Conservation (phyloP, 2,329 filamentous ascomycete species). For the Penicillium thymicola region DNA sequence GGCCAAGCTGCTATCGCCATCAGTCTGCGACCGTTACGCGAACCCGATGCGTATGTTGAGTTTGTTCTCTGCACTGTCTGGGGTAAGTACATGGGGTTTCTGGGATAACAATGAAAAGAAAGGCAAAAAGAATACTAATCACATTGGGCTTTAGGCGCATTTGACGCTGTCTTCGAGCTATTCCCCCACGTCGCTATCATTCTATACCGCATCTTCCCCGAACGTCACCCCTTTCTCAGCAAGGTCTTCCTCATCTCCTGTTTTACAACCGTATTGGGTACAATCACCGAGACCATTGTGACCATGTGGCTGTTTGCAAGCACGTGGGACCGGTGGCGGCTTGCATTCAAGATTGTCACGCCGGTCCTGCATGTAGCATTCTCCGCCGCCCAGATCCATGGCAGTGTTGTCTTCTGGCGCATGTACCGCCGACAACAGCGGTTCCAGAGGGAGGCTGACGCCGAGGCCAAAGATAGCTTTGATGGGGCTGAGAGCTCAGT, state of each 20-base stretch:
- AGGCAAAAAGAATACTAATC: not conserved
- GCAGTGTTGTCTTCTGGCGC: slow-evolving; percentile 41
- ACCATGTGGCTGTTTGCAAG: slow-evolving; percentile 46
- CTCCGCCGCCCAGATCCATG: slow-evolving; percentile 44
- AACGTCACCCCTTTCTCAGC: slow-evolving; percentile 38
- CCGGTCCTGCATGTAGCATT: slow-evolving; percentile 46
- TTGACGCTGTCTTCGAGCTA: slow-evolving; percentile 48
- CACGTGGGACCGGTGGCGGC: slow-evolving; percentile 43
- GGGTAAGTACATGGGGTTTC: slow-evolving; percentile 30
- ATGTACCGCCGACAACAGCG: slow-evolving; percentile 33
- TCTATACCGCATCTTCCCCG: slow-evolving; percentile 43
- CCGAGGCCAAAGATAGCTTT: not conserved
- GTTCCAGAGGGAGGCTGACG: not conserved
- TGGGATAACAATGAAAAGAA: not conserved
- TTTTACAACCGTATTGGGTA: slow-evolving; percentile 40
- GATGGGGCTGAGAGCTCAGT: not conserved
- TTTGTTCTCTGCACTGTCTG: slow-evolving; percentile 40
- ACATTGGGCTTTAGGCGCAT: slow-evolving; percentile 36
- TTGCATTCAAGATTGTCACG: slow-evolving; percentile 45
- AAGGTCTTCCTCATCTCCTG: slow-evolving; percentile 39
- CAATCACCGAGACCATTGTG: slow-evolving; percentile 41
- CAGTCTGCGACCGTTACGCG: slow-evolving; percentile 25
- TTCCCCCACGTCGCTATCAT: slow-evolving; percentile 48
- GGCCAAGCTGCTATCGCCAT: slow-evolving; percentile 45
- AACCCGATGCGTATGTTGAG: slow-evolving; percentile 35